Base-by-base conservation (phyloP, 2,329 filamentous ascomycete genomes). In the Davidsoniella neocaledoniae region DNA sequence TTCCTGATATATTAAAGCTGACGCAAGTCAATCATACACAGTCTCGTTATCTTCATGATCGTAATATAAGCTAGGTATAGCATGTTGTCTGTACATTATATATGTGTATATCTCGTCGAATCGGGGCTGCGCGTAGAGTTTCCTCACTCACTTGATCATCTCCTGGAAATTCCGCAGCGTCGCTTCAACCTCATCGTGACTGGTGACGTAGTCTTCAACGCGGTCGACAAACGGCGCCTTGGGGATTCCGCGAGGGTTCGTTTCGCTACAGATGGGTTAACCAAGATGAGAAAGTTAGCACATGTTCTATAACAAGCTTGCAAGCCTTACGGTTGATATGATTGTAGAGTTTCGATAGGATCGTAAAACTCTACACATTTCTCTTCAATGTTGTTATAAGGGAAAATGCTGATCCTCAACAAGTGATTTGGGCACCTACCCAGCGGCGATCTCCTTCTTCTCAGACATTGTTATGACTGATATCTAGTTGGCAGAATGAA, bases 151-250 rank as follows among this genome's bases (percentile, higher is more conserved):
- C 84, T 84, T 86, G 57, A 93, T 93, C 85, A 93, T 91, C 70
- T 93, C 86, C 62, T 90, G 85, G 63, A 93, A 93, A 63, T 75
- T 86, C 61, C 83, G 80, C 60, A 93, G 70, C 14, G 84, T 88
- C 43, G 74, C 71, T 62, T 93, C 86, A 57, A 91, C 86, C 60
- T 93, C 83, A 37, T 77, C 77, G 49, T 84, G 76, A 40, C 82
- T 78, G 42, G 82, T 71, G 52, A 91, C 81, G 70, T 90, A 93
- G 67, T 93, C 85, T 64, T 93, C 86, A 55, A 91, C 84, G 58
- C 81, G 84, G 66, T 91, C 84, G 61, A 91, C 83, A 63, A 91
- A 91, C 5, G 85, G 85, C 55, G 86, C 86, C 60, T 76, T 77
- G 21, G 86, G 86, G 54, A 93, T 93, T 54, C 86, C 86, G 59